Base-by-base conservation (phyloP, 1,284 basidiomycete species). In the Caloboletus inedulis region DNA sequence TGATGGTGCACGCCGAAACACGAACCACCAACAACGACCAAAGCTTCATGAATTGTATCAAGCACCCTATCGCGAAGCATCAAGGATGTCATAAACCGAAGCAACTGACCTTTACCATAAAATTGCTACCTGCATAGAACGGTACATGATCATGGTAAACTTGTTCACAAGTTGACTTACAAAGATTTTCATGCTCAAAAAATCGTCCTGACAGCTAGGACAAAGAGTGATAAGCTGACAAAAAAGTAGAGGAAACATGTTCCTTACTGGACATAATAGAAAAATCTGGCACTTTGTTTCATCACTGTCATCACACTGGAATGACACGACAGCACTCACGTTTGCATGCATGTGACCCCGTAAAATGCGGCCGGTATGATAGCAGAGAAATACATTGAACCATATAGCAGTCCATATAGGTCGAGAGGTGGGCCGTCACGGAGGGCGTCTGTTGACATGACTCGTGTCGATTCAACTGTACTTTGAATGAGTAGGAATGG, bases 301-400 rank as follows among this genome's bases (percentile, higher is more conserved):
- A 23, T 23, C 23, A 23, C 5, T 23, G 23, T 23, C 23, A 23
- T 23, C 23, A 23, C 23, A 19, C 18, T n/a, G 18, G 13, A 25
- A 7, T n/a, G 1, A 25, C n/a, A n/a, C n/a, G n/a, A 14, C 13
- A 16, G 4, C 7, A 49, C 59, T 44, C 45, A 62, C 58, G 42
- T 57, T 47, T 59, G 58, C 53, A 59, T 57, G 39, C 57, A 60
- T 9, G 44, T 14, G 12, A 60, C 7, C 2, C 57, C 58, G 9
- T 59, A 59, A 43, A 59, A 42, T 9, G 31, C 39, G 0, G 57
- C 52, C 0, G 39, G 30, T 4, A 62, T 13, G 10, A 60, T 0
- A n/a, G 21, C 9, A n/a, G 39, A 31, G 9, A 62, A 43, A 36
- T 50, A 59, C 13, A 46, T 6, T 16, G 56, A 9, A 1, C 39